Evolutionary conservation across 2,329 filamentous ascomycete species (phyloP), one percentile per base, ranked within the genome.

Genomic region (Arthrobotrys musiformis): DNA sequence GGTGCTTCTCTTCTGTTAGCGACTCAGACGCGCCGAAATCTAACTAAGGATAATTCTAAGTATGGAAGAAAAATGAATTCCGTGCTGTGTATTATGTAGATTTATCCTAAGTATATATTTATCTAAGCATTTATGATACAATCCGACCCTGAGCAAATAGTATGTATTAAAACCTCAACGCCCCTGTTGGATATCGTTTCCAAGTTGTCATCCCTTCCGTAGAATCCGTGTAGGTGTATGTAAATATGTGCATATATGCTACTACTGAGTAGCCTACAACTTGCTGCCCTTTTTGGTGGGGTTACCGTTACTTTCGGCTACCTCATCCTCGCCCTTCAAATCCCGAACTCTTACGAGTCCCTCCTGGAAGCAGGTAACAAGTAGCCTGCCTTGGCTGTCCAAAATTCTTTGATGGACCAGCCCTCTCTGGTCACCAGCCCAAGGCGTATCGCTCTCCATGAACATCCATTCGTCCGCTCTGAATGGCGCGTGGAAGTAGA

Each of bases 351-450:
- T 80, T 46, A 81, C 70, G 42, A 81, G 62, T 13, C 81, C 92
- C 87, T 95, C 92, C 84, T 95, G 92, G 73, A 92, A 88, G 82
- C 92, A 94, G 33, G 89, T 94, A 26, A 92, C 92, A 81, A 95
- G 84, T 83, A 95, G 83, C 26, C 86, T 90, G 22, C 92, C 92
- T 78, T 93, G 90, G 79, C 85, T 86, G 26, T 88, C 87, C 82
- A 90, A 94, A 77, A 94, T 91, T 83, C 89, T 88, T 86, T 93
- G 91, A 80, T 87, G 88, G 44, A 94, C 92, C 17, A 94, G 86
- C 0, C 91, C 92, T 75, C 92, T 86, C 2, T 92, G 92, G 81
- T 93, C 91, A 0, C 90, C 92, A 1, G 90, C 88, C 92, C 92
- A 95, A 0, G 92, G 91, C 68, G 89, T 93, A 83, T 92, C 88